Percentiles rank a stretch among this genome's conserved stretches.
Evolutionary conservation across 441 rosid genomes (phyloP).

Genomic region (Francoa sonchifolia): DNA sequence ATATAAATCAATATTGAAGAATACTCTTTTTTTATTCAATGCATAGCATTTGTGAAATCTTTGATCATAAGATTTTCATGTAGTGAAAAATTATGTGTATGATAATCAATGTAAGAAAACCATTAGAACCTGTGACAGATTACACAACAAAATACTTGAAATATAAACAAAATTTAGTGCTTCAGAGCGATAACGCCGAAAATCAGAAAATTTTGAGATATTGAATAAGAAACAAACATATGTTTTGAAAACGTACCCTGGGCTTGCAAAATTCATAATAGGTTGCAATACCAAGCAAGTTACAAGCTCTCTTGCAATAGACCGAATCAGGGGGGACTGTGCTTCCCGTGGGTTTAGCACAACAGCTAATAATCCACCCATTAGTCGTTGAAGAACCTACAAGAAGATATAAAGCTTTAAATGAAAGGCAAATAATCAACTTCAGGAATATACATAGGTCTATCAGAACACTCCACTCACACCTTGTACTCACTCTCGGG

Average conservation of each 20-base stretch:
- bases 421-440: constrained; percentile 9
- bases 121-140: too few species aligned
- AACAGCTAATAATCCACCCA: constrained; percentile 73
- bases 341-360: constrained; percentile 84
- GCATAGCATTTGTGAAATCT: too few species aligned
- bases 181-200: too few species aligned
- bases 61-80: too few species aligned
- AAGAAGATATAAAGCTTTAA: constrained; percentile 9
- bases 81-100: too few species aligned
- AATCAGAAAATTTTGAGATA: background rate
- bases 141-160: too few species aligned
- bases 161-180: too few species aligned
- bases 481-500: constrained; percentile 99
- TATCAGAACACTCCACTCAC: constrained; percentile 37
- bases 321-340: constrained; percentile 75
- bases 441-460: constrained; percentile 6
- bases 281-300: constrained; percentile 95
- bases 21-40: too few species aligned
- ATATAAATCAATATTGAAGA: too few species aligned
- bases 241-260: constrained; percentile 44
- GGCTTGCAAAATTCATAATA: constrained; percentile 69
- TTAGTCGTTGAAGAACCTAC: constrained; percentile 72
- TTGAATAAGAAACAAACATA: constrained; percentile 4
- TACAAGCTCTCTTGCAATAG: constrained; percentile 86
- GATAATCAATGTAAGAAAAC: too few species aligned